Percentiles rank a stretch among this genome's conserved stretches.
These are phyloP conservation scores for Vanrija humicola DNA, from an alignment of 1,284 basidiomycete genomes.

Conservation along the genomic window DNA sequence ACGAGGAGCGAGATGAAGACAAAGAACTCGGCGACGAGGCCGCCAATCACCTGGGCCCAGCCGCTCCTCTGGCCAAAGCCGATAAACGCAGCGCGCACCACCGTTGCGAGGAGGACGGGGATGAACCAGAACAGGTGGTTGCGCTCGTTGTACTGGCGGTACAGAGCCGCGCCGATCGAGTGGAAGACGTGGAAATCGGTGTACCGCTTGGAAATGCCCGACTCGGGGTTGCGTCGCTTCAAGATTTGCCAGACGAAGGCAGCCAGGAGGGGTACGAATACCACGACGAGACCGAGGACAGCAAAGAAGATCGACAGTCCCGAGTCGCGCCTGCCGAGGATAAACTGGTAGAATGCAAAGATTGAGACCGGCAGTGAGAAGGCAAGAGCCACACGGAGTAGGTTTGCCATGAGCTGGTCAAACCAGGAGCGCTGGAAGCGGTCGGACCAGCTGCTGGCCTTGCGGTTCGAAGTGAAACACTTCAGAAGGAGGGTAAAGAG, in stretches of 20 bases:
- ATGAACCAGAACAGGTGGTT: slow-evolving; percentile 52
- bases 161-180: slow-evolving; percentile 42
- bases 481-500: slow-evolving; percentile 38
- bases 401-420: slow-evolving; percentile 34
- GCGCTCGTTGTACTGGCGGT: slow-evolving; percentile 48
- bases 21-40: slow-evolving; percentile 65
- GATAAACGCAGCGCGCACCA: slow-evolving; percentile 64
- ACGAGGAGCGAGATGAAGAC: slow-evolving; percentile 58
- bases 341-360: slow-evolving; percentile 84
- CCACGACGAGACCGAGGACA: slow-evolving; percentile 57
- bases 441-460: slow-evolving; percentile 4
- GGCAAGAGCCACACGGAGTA: slow-evolving; percentile 56
- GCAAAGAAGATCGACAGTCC: slow-evolving; percentile 69
- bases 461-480: slow-evolving; percentile 1
- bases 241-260: slow-evolving; percentile 34
- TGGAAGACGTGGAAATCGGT: slow-evolving; percentile 45
- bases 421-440: slow-evolving; percentile 19
- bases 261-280: slow-evolving; percentile 56
- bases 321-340: slow-evolving; percentile 64
- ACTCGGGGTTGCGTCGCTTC: slow-evolving; percentile 25
- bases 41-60: slow-evolving; percentile 65
- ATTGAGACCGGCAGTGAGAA: slow-evolving; percentile 65
- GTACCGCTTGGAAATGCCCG: slow-evolving; percentile 40
- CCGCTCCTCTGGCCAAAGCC: slow-evolving; percentile 64
- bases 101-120: slow-evolving; percentile 45